Conservation (phyloP, 2,329 filamentous ascomycete species). For the Pyrenochaeta sp. region DNA sequence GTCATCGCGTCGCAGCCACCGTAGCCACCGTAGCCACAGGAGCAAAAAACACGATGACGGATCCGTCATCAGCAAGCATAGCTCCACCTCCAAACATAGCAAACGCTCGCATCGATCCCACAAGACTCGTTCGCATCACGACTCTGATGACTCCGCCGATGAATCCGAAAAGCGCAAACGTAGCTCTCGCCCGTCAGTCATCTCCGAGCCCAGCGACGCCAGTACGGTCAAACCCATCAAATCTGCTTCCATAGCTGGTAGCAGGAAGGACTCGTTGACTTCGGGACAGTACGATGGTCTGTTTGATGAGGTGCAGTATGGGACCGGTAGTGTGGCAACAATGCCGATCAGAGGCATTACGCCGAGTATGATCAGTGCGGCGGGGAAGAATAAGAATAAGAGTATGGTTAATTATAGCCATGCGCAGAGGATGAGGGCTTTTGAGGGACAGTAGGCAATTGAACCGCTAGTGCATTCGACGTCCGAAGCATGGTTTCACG, state of each 20-base stretch:
- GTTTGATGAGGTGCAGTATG: constrained; percentile 40
- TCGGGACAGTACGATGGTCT: constrained; percentile 38
- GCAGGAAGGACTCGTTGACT: constrained; percentile 43
- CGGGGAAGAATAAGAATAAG: constrained; percentile 44
- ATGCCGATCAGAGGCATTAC: constrained; percentile 44
- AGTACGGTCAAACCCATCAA: constrained; percentile 45
- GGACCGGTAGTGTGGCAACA: constrained; percentile 40
- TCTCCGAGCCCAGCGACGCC: constrained; percentile 47
- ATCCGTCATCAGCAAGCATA: constrained; percentile 39
- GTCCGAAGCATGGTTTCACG: not conserved
- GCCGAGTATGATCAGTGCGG: constrained; percentile 47
- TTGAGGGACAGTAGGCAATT: constrained; percentile 23
- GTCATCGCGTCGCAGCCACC: constrained; percentile 42
- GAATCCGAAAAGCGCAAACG: constrained; percentile 18
- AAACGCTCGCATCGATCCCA: constrained; percentile 36
- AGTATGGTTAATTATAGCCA: constrained; percentile 46
- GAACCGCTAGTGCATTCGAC: not conserved
- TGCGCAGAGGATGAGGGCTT: constrained; percentile 43
- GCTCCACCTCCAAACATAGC: constrained; percentile 36
- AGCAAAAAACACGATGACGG: constrained; percentile 27
- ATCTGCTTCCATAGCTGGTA: constrained; percentile 18
- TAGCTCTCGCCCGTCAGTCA: constrained; percentile 28
- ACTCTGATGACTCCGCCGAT: constrained; percentile 30
- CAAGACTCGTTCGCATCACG: constrained; percentile 26
- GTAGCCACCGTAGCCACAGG: constrained; percentile 25